These are phyloP conservation scores for Pseudocercospora eumusae DNA, from an alignment of 2,329 filamentous ascomycete species.

Conservation along the genomic window DNA sequence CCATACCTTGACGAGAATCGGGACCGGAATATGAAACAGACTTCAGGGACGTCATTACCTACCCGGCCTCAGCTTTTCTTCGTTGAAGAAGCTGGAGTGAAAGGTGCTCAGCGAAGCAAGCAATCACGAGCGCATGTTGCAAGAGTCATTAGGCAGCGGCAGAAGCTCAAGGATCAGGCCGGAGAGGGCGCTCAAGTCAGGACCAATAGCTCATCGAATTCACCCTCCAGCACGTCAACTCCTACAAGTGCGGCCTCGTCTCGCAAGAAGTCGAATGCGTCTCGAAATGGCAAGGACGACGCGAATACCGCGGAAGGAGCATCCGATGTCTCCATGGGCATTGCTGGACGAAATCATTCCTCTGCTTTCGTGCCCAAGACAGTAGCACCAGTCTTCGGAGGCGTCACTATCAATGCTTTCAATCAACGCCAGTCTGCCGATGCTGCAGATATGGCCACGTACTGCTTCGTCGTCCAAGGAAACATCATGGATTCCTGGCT, in stretches of 20 bases:
- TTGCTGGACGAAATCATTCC: background rate
- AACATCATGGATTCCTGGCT: constrained; percentile 18
- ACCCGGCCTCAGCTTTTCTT: constrained; percentile 15
- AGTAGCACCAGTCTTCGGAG: constrained; percentile 20
- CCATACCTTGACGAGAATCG: background rate
- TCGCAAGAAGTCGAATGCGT: background rate
- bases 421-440: constrained; percentile 8
- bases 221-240: background rate
- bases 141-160: constrained; percentile 21
- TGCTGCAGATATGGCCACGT: constrained; percentile 19
- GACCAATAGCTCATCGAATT: background rate
- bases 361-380: constrained; percentile 7
- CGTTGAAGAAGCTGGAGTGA: constrained; percentile 16
- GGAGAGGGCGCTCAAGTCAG: background rate
- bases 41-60: background rate
- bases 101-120: constrained; percentile 15
- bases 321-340: background rate
- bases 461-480: constrained; percentile 11
- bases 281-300: background rate
- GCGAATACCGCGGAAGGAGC: background rate
- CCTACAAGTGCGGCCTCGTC: background rate
- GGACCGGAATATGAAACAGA: constrained; percentile 6
- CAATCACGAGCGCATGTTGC: constrained; percentile 25
- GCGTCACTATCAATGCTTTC: constrained; percentile 13
- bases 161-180: constrained; percentile 13